Percentiles rank a stretch among this genome's conserved stretches.
Conservation (phyloP, 2,329 filamentous ascomycete species). For the Didymella arachidicola region DNA sequence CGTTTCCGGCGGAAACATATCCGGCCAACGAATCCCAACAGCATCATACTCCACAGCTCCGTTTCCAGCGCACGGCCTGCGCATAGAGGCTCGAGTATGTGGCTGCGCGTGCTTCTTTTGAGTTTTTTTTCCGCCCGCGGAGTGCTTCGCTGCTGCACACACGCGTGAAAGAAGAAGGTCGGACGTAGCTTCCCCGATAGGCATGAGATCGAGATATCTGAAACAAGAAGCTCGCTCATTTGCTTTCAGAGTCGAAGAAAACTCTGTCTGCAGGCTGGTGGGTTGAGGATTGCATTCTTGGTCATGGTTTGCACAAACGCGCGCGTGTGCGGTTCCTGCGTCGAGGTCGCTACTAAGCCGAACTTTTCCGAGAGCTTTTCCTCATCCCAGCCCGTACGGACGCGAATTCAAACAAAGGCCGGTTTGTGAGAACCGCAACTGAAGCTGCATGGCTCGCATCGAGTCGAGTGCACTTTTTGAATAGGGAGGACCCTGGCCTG, state of each 20-base stretch:
- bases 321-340: constrained; percentile 1
- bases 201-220: constrained; percentile 7
- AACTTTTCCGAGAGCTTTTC: constrained; percentile 10
- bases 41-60: constrained; percentile 8
- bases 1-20: constrained; percentile 18
- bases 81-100: constrained; percentile 9
- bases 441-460: constrained; percentile 1
- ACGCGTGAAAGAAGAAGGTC: constrained; percentile 9
- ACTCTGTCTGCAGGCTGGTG: constrained; percentile 13
- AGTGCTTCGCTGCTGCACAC: constrained; percentile 6
- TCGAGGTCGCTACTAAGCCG: constrained; percentile 9
- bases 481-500: neutral
- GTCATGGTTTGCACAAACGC: constrained; percentile 6
- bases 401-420: neutral
- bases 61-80: constrained; percentile 3
- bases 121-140: constrained; percentile 10
- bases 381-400: neutral
- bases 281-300: neutral
- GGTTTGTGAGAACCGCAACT: neutral
- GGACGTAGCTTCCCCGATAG: neutral
- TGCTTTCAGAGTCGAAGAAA: neutral
- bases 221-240: neutral
- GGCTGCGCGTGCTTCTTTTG: constrained; percentile 5
- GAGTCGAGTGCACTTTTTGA: neutral
- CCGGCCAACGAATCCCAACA: constrained; percentile 11